phyloP scores from a whole-genome alignment of 2,329 filamentous ascomycete species.

The Colletotrichum salicis region DNA sequence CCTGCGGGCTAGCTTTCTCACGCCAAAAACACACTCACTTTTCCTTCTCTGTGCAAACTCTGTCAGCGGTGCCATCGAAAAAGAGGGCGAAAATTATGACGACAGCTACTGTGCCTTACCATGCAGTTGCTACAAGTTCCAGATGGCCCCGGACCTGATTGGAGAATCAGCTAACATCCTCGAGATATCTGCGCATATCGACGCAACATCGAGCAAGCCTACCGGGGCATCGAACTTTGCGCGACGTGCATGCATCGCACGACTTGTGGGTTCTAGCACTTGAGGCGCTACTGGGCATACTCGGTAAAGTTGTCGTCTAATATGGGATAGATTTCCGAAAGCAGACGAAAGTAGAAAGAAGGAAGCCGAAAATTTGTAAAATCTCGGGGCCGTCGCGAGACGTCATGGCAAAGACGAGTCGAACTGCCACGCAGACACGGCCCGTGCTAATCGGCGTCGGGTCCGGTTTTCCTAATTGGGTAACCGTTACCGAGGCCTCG shows the following conservation, averaged over 20 bases:
- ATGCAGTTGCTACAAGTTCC: slow-evolving; percentile 43
- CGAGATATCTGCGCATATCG: too few species aligned
- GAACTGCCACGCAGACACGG: not conserved
- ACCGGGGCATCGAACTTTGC: slow-evolving; percentile 54
- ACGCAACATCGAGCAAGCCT: not conserved
- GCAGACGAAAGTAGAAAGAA: not conserved
- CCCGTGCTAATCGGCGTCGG: slow-evolving; percentile 3
- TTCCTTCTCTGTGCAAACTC: slow-evolving; percentile 27
- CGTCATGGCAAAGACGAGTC: not conserved
- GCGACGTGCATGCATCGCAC: slow-evolving; percentile 51
- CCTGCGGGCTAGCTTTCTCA: slow-evolving; percentile 38
- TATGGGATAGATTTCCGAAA: not conserved
- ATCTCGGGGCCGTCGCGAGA: slow-evolving; percentile 7
- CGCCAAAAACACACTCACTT: slow-evolving; percentile 40
- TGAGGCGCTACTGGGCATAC: slow-evolving; percentile 2
- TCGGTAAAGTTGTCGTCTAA: not conserved
- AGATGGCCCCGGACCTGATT: not conserved
- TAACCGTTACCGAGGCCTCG: slow-evolving; percentile 8
- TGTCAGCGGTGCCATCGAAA: not conserved
- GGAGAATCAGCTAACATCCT: not conserved
- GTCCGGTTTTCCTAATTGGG: slow-evolving; percentile 11
- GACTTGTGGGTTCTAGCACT: slow-evolving; percentile 40
- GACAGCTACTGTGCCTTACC: slow-evolving; percentile 26
- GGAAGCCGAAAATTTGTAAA: not conserved
- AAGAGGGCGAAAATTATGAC: too few species aligned